Conservation (phyloP, 2,329 filamentous ascomycete species). For the Clonostachys chloroleuca region DNA sequence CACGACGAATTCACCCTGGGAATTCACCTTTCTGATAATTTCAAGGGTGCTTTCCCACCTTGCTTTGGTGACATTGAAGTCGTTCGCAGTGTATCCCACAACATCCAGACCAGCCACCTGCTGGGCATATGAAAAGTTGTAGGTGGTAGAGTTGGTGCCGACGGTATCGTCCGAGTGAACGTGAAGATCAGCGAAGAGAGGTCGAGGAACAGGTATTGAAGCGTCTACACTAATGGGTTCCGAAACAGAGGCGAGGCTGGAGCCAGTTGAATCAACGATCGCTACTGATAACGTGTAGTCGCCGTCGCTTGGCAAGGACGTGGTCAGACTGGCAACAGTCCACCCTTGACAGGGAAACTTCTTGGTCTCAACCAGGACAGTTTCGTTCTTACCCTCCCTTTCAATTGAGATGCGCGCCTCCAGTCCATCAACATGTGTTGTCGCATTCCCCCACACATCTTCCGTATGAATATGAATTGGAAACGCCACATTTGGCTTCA, state of each 20-base stretch:
- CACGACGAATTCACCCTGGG: conserved; percentile 15
- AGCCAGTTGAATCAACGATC: not conserved
- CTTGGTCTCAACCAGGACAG: not conserved
- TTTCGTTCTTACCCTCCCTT: not conserved
- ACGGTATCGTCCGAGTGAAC: conserved; percentile 30
- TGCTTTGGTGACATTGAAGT: conserved; percentile 26
- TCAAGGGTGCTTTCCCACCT: conserved; percentile 20
- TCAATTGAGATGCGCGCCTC: not conserved
- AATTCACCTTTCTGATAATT: conserved; percentile 14
- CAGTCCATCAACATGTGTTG: conserved; percentile 6
- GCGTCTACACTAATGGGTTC: conserved; percentile 10
- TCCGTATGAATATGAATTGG: conserved; percentile 15
- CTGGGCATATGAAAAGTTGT: conserved; percentile 28
- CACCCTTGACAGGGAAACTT: not conserved
- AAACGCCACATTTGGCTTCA: conserved; percentile 9
- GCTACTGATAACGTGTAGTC: not conserved
- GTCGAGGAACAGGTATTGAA: conserved; percentile 11
- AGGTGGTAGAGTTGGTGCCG: conserved; percentile 23
- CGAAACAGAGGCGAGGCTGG: not conserved
- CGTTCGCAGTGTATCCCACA: conserved; percentile 29
- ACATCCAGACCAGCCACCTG: conserved; percentile 26
- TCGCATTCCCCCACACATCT: conserved; percentile 19
- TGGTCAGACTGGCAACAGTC: not conserved
- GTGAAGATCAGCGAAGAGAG: conserved; percentile 24
- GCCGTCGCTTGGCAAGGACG: not conserved